These are phyloP conservation scores for Stachybotrys chlorohalonatus DNA, from an alignment of 2,329 filamentous ascomycete genomes.

Conservation along the genomic window DNA sequence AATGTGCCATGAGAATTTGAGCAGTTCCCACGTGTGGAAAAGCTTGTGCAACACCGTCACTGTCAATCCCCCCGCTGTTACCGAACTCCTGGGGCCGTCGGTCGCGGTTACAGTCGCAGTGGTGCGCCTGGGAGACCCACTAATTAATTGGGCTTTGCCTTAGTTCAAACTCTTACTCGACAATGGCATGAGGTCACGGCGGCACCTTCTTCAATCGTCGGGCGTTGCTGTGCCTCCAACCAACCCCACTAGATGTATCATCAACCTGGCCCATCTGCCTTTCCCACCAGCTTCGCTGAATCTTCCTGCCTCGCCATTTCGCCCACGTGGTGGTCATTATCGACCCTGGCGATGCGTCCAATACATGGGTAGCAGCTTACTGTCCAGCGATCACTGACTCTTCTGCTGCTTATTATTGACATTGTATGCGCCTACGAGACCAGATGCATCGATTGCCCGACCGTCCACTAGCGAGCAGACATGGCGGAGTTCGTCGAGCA, in stretches of 20 bases:
- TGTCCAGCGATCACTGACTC: background rate
- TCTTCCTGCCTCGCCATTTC: background rate
- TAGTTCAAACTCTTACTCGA: background rate
- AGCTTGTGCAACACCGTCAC: too few species aligned
- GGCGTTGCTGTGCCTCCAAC: background rate
- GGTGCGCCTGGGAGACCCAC: too few species aligned
- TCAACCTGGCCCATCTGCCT: too few species aligned
- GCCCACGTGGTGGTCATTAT: background rate
- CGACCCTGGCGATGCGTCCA: background rate
- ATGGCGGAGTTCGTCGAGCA: conserved; percentile 54
- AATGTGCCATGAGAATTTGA: too few species aligned
- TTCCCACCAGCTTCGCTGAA: background rate
- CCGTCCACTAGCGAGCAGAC: conserved; percentile 20
- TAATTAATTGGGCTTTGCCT: too few species aligned
- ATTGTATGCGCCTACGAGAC: background rate
- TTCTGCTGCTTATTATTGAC: background rate
- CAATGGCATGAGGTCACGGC: background rate
- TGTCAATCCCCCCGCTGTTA: too few species aligned
- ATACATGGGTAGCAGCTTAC: background rate
- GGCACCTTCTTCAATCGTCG: background rate
- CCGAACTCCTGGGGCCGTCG: too few species aligned
- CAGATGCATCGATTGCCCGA: conserved; percentile 24
- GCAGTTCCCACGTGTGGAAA: too few species aligned
- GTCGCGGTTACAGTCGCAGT: too few species aligned
- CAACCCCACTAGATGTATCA: too few species aligned